Evolutionary conservation across 345 rosid genomes (phyloP).

Genomic region (Limnanthes douglasii): DNA sequence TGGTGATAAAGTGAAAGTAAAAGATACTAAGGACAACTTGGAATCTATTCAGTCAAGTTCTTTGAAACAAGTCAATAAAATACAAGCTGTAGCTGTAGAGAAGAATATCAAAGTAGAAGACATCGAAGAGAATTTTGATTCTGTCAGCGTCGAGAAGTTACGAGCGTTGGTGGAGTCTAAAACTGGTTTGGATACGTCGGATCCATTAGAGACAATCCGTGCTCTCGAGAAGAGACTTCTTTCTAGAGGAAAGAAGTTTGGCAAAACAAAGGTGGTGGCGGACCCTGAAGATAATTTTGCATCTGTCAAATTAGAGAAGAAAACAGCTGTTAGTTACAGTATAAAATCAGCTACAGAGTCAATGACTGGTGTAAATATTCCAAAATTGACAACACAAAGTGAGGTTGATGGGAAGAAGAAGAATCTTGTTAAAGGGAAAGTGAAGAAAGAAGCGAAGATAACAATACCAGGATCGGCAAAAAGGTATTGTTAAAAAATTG

Average conservation of each 20-base stretch:
- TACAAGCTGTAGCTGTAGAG: too few species aligned
- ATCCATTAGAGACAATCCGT: conserved; percentile 5
- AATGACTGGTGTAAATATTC: too few species aligned
- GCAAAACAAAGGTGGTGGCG: too few species aligned
- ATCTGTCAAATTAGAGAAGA: too few species aligned
- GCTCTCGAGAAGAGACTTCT: conserved; percentile 6
- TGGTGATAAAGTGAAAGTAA: background rate
- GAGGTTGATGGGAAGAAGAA: too few species aligned
- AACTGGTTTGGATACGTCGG: conserved; percentile 4
- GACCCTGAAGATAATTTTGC: too few species aligned
- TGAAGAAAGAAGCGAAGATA: conserved; percentile 17
- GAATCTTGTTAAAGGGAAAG: conserved; percentile 17
- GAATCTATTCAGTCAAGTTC: too few species aligned
- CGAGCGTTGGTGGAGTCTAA: conserved; percentile 1
- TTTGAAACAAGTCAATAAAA: too few species aligned
- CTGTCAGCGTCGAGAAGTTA: conserved; percentile 7
- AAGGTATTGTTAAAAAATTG: conserved; percentile 20
- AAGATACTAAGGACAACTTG: background rate
- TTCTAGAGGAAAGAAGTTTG: conserved; percentile 14
- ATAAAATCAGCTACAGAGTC: too few species aligned
- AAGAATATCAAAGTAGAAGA: conserved; percentile 11
- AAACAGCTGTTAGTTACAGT: too few species aligned
- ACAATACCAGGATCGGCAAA: conserved; percentile 47
- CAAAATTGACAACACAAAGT: too few species aligned
- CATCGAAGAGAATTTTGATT: conserved; percentile 10